Percentiles rank a stretch among this genome's conserved stretches.
Evolutionary conservation across 345 rosid genomes (phyloP).

Genomic region (Sonneratia alba): DNA sequence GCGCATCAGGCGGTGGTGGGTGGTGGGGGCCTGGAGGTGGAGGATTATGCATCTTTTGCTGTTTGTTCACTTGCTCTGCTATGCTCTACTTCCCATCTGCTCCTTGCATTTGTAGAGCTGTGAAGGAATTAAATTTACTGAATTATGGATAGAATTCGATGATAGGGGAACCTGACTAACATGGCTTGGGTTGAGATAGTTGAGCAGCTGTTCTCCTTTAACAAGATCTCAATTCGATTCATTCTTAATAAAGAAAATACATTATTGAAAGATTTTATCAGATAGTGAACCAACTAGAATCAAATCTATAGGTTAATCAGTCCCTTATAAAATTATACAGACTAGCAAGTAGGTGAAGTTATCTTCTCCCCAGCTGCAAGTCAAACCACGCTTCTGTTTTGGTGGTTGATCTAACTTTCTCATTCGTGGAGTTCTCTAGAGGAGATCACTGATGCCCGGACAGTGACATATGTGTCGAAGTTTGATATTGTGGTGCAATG

Average conservation of each 20-base stretch:
- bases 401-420: neutral
- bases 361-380: conserved; percentile 4
- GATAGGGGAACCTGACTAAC: too few relatives aligned
- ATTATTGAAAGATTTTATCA: too few relatives aligned
- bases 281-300: too few relatives aligned
- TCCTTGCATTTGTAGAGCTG: neutral
- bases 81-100: neutral
- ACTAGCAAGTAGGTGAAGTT: neutral
- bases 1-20: conserved; percentile 12
- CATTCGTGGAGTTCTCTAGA: conserved; percentile 7
- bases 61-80: neutral
- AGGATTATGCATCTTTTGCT: conserved; percentile 13
- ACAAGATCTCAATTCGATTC: too few relatives aligned
- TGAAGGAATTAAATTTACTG: neutral
- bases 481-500: neutral
- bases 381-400: conserved; percentile 2
- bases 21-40: conserved; percentile 20
- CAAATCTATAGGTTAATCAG: too few relatives aligned
- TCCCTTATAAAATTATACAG: too few relatives aligned
- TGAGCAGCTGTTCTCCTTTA: too few relatives aligned
- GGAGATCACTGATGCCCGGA: neutral
- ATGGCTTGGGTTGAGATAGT: too few relatives aligned
- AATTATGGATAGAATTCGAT: too few relatives aligned
- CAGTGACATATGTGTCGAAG: neutral
- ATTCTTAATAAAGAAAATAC: neutral